A percentile compares a stretch with the other conserved stretches of the same genome.
These are phyloP conservation scores for Zygnema cylindricum DNA, from an alignment of 139 green algal genomes.

Conservation along the genomic window DNA sequence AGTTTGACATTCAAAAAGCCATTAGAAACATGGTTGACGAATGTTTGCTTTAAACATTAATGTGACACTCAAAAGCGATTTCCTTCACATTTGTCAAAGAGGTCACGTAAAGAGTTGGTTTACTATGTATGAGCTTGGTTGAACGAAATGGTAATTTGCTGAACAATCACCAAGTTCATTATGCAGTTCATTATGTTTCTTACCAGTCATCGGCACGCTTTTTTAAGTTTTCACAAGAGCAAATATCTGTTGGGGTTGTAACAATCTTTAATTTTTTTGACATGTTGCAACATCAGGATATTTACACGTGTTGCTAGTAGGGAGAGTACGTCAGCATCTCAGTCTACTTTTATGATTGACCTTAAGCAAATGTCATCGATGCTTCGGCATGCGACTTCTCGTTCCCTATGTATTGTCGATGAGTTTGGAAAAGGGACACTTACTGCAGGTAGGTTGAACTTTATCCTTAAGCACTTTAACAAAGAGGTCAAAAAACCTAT, in stretches of 20 bases:
- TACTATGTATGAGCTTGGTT: no score
- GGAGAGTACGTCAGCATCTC: constrained; percentile 60
- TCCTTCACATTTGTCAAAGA: no score
- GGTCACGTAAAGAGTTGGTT: no score
- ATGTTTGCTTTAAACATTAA: neutral
- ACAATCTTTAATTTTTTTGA: no score
- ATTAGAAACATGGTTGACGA: neutral
- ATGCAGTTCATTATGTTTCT: no score
- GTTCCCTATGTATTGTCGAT: constrained; percentile 87
- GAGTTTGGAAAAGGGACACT: constrained; percentile 97
- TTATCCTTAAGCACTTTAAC: neutral
- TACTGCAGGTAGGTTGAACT: constrained; percentile 58
- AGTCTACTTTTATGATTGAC: constrained; percentile 83
- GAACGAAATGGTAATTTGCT: no score
- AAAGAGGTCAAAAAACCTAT: neutral
- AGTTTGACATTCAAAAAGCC: neutral
- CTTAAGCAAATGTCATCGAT: constrained; percentile 80
- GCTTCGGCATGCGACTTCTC: constrained; percentile 72
- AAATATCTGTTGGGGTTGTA: no score
- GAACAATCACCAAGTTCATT: no score
- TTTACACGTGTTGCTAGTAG: constrained; percentile 59
- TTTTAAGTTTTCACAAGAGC: no score
- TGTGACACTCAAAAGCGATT: neutral
- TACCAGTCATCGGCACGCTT: no score
- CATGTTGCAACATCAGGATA: constrained; percentile 43